Conservation (phyloP, 306 rosid genomes). For the Ceratonia siliqua region DNA sequence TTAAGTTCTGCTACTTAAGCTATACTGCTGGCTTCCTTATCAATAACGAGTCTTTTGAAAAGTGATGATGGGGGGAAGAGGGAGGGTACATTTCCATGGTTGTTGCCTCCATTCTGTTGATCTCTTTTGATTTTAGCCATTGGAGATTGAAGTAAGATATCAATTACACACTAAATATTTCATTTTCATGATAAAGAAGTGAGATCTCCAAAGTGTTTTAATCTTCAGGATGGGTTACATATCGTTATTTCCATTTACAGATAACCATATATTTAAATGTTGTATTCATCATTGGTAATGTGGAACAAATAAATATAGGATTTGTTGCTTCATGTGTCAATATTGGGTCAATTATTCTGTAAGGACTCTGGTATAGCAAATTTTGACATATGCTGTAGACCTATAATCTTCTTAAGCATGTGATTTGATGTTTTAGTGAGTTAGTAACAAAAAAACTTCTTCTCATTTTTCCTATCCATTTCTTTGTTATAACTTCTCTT, state of each 20-base stretch:
- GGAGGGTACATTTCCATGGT: constrained; percentile 8
- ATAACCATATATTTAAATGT: neutral
- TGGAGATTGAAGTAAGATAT: constrained; percentile 24
- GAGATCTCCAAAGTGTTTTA: neutral
- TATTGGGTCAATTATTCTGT: constrained; percentile 5
- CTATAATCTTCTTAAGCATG: neutral
- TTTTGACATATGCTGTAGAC: constrained; percentile 21
- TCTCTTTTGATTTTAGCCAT: constrained; percentile 4
- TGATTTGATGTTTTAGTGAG: constrained; percentile 1
- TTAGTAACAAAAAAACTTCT: neutral
- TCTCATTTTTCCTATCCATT: neutral
- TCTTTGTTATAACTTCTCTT: neutral
- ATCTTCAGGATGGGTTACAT: constrained; percentile 15
- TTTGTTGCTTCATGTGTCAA: constrained; percentile 11
- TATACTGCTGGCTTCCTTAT: constrained; percentile 26
- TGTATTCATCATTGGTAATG: neutral
- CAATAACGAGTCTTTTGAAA: constrained; percentile 9
- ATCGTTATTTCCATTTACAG: neutral
- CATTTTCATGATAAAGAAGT: neutral
- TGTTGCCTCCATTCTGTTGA: constrained; percentile 21
- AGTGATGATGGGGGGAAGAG: constrained; percentile 1
- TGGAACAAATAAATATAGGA: constrained; percentile 28
- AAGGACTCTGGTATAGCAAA: neutral
- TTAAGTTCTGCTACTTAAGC: constrained; percentile 28
- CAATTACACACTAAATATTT: constrained; percentile 17